phyloP scores from a whole-genome alignment of 2,329 filamentous ascomycete genomes.

The Pseudonectria buxi region DNA sequence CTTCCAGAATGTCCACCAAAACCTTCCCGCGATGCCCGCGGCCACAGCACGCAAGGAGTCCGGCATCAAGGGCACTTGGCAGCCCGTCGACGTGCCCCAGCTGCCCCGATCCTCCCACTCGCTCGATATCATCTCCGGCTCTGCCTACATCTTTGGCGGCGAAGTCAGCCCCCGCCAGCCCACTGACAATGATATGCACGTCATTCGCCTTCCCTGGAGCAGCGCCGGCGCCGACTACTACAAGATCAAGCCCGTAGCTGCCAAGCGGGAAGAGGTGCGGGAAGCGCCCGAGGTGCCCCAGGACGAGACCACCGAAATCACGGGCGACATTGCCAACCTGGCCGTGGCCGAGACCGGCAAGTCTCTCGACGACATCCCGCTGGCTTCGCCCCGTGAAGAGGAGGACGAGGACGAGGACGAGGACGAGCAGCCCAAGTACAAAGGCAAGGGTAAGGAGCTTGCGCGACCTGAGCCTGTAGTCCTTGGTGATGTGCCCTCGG shows the following conservation, averaged over 20 bases:
- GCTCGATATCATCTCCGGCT: slow-evolving; percentile 50
- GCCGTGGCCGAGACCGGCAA: slow-evolving; percentile 22
- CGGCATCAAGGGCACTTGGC: slow-evolving; percentile 52
- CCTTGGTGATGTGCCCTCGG: slow-evolving; percentile 48
- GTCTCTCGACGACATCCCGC: slow-evolving; percentile 36
- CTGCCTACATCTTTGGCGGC: slow-evolving; percentile 68
- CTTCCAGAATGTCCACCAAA: slow-evolving; percentile 43
- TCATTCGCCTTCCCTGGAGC: slow-evolving; percentile 54
- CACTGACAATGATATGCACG: slow-evolving; percentile 66
- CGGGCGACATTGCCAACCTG: slow-evolving; percentile 17
- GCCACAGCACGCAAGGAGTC: slow-evolving; percentile 17
- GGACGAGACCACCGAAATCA: slow-evolving; percentile 10
- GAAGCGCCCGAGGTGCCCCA: slow-evolving; percentile 9
- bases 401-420: slow-evolving; percentile 6
- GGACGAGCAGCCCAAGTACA: slow-evolving; percentile 16
- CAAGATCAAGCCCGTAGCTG: slow-evolving; percentile 43
- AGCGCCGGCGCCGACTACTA: slow-evolving; percentile 54
- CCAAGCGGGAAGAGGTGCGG: slow-evolving; percentile 24
- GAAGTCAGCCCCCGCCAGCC: slow-evolving; percentile 61
- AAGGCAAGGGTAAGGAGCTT: slow-evolving; percentile 35
- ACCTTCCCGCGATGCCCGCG: slow-evolving; percentile 29
- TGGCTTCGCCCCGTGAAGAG: slow-evolving; percentile 22
- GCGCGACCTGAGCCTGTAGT: slow-evolving; percentile 19
- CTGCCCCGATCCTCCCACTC: slow-evolving; percentile 70
- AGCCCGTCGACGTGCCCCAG: slow-evolving; percentile 46